Base-by-base conservation (phyloP, 1,284 basidiomycete species). In the Xanthoconium separans region DNA sequence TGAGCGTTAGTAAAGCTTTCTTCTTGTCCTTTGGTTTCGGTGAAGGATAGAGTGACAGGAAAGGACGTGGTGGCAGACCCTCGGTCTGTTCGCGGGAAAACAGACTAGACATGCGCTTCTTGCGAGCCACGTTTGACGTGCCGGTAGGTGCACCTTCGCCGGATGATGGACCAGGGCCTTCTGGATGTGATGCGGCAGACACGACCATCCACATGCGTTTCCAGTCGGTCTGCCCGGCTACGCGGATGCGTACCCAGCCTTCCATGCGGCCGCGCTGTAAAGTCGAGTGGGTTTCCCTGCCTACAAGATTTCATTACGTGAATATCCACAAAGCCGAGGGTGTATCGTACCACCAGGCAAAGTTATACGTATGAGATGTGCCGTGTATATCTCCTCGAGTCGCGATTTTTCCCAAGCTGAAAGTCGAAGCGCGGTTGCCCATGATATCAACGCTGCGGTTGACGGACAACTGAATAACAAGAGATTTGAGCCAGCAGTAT, bases 221-320 rank as follows among this genome's bases (percentile, higher is more conserved):
- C 96, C 96, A 99, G 62, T 98, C 94, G 1, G 92, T 96, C 63
- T 95, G 93, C 16, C 95, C 95, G 47, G 95, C 92, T 47, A 98
- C 81, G 42, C 97, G 87, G 27, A 95, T 84, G 59, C 91, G 85
- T 39, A 95, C 91, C 91, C 93, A 96, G 4, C 95, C 95, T 70
- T 98, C 95, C 76, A 95, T 83, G 57, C 81, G 83, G 12, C 92
- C 91, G 47, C 83, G 82, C 13, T 80, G 70, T 2, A 95, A 78
- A 2, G 89, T 83, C 0, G 84, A 78, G 8, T 80, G 81, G 1
- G 83, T 77, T 58, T 89, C 84, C 52, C 82, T 82, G 55, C 85
- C 89, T 89, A 54, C n/a, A 52, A 39, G n/a, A 13, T 31, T 20
- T 39, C 2, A 45, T 65, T 39, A 56, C 30, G 30, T 18, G 18